A percentile compares a stretch with the other conserved stretches of the same genome.
Evolutionary conservation across 805 yeast genomes (phyloP).

Genomic region (Teunomyces tritomae): DNA sequence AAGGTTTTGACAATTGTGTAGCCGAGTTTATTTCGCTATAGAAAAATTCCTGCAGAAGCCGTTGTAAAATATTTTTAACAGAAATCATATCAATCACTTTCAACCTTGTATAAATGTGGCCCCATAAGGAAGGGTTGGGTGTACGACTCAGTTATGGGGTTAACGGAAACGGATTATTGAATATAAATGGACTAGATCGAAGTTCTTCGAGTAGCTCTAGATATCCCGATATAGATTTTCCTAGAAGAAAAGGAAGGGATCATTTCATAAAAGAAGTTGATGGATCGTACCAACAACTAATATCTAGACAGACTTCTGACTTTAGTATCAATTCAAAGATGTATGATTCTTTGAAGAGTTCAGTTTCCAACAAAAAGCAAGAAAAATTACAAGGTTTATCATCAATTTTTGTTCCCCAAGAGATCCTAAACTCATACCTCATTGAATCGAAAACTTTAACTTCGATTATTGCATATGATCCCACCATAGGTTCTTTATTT

Average conservation of each 20-base stretch:
- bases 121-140: slow-evolving; percentile 15
- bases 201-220: neutral
- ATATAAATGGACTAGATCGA: neutral
- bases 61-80: neutral
- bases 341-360: slow-evolving; percentile 9
- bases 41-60: neutral
- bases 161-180: slow-evolving; percentile 11
- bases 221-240: slow-evolving; percentile 3
- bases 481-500: slow-evolving; percentile 29
- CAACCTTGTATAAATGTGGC: slow-evolving; percentile 13
- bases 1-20: too few relatives aligned
- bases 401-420: slow-evolving; percentile 21
- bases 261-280: slow-evolving; percentile 5
- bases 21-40: too few relatives aligned
- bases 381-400: slow-evolving; percentile 1
- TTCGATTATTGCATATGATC: slow-evolving; percentile 31
- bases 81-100: neutral
- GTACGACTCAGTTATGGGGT: slow-evolving; percentile 16
- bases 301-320: neutral
- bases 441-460: slow-evolving; percentile 24
- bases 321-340: slow-evolving; percentile 10
- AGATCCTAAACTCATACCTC: slow-evolving; percentile 17
- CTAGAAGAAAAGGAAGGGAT: neutral
- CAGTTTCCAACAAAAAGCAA: neutral
- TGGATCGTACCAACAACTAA: neutral